phyloP scores from a whole-genome alignment of 306 rosid genomes.

The Sesbania bispinosa region DNA sequence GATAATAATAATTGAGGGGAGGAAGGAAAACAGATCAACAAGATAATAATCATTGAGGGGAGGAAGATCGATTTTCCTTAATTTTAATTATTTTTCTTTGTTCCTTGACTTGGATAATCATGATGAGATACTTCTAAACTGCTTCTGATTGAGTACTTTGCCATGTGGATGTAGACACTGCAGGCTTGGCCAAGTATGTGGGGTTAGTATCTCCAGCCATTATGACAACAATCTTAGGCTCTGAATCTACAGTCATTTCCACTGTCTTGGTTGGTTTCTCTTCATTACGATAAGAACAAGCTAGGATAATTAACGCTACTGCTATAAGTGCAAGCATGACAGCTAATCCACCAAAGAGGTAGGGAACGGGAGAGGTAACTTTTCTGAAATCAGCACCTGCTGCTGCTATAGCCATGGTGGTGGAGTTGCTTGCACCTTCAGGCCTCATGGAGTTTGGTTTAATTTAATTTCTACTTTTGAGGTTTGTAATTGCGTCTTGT shows the following conservation, averaged over 20 bases:
- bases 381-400: constrained; percentile 30
- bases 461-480: not conserved
- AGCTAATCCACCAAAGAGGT: constrained; percentile 56
- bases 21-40: too few relatives aligned
- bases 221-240: constrained; percentile 69
- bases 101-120: too few relatives aligned
- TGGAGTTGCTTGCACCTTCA: constrained; percentile 13
- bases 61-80: too few relatives aligned
- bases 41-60: too few relatives aligned
- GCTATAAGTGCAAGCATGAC: constrained; percentile 52
- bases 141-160: not conserved
- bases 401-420: constrained; percentile 16
- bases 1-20: too few relatives aligned
- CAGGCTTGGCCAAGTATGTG: constrained; percentile 72
- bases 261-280: constrained; percentile 19
- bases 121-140: not conserved
- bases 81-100: too few relatives aligned
- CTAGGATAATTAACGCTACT: constrained; percentile 47
- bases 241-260: constrained; percentile 16
- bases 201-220: constrained; percentile 87
- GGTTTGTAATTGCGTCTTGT: not conserved
- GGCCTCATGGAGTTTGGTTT: constrained; percentile 6
- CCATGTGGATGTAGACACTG: constrained; percentile 19
- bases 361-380: constrained; percentile 59
- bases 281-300: constrained; percentile 41